These are phyloP conservation scores for Trichomonascaceae sp. DNA, from an alignment of 1,139 yeast genomes.

Conservation along the genomic window DNA sequence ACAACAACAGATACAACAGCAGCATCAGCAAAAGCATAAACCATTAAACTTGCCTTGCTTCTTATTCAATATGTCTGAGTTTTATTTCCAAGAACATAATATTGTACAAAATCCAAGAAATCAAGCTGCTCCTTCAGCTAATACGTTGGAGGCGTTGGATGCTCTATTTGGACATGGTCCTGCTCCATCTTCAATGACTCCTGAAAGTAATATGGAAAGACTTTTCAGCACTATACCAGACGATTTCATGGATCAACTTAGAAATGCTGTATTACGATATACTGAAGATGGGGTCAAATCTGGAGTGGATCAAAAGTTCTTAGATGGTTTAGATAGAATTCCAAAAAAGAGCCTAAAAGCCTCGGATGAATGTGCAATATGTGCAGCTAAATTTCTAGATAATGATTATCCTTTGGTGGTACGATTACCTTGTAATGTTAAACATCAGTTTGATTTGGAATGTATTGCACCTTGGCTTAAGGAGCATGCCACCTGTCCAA, in stretches of 20 bases:
- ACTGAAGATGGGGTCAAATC: conserved; percentile 17
- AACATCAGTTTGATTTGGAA: conserved; percentile 79
- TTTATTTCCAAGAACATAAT: conserved; percentile 7
- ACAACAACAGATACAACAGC: no score
- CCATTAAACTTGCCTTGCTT: no score
- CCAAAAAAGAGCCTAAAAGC: conserved; percentile 43
- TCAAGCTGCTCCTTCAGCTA: not conserved
- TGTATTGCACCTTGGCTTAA: conserved; percentile 89
- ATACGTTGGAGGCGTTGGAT: not conserved
- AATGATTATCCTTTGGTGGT: conserved; percentile 80
- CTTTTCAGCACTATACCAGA: conserved; percentile 3
- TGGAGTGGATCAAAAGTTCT: conserved; percentile 64
- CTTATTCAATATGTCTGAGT: conserved; percentile 6
- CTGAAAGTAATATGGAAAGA: not conserved
- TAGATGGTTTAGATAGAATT: conserved; percentile 74
- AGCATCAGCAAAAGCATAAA: no score
- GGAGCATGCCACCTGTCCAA: conserved; percentile 75
- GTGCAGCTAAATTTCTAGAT: conserved; percentile 64
- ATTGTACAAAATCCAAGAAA: not conserved
- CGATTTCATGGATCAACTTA: conserved; percentile 3
- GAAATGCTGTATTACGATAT: conserved; percentile 1
- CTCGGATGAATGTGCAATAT: conserved; percentile 74
- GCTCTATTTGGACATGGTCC: conserved; percentile 1
- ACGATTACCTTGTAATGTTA: conserved; percentile 62
- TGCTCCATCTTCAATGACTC: not conserved